Evolutionary conservation across 345 rosid species (phyloP).

Genomic region (Schrenkiella parvula): DNA sequence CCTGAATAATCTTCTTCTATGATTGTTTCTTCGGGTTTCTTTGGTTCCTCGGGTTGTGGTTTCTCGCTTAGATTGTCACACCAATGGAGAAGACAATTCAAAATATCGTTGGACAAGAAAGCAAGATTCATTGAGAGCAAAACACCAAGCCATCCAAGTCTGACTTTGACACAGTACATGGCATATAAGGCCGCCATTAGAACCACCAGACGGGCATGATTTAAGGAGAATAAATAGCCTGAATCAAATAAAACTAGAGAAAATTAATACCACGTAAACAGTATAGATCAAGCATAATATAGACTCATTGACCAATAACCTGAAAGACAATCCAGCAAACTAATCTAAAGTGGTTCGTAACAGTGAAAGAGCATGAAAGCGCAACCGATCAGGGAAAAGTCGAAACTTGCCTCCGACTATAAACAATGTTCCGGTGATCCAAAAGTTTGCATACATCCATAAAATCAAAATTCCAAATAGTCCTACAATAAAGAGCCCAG

Average conservation of each 20-base stretch:
- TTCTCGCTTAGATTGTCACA: conserved; percentile 73
- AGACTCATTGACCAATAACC: neutral
- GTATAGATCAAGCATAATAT: neutral
- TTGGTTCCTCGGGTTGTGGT: conserved; percentile 53
- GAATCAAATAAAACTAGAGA: conserved; percentile 30
- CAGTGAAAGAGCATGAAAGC: neutral
- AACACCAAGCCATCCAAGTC: conserved; percentile 93
- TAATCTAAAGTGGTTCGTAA: neutral
- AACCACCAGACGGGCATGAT: conserved; percentile 88
- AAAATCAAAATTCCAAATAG: conserved; percentile 74
- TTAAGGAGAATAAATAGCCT: conserved; percentile 93
- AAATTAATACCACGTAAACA: neutral
- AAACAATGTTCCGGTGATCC: conserved; percentile 93
- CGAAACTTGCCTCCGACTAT: conserved; percentile 80
- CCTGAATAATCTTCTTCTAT: conserved; percentile 64
- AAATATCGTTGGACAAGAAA: conserved; percentile 75
- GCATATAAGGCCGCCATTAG: conserved; percentile 66
- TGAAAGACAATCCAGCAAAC: neutral
- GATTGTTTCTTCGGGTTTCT: conserved; percentile 47
- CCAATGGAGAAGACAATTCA: conserved; percentile 70
- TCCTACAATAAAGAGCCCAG: conserved; percentile 93
- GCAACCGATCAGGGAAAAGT: neutral
- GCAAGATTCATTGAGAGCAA: conserved; percentile 81
- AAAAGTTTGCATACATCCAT: conserved; percentile 99
- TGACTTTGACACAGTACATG: conserved; percentile 78